Conservation (phyloP, 257 asterid genomes). For the Asclepias syriaca region DNA sequence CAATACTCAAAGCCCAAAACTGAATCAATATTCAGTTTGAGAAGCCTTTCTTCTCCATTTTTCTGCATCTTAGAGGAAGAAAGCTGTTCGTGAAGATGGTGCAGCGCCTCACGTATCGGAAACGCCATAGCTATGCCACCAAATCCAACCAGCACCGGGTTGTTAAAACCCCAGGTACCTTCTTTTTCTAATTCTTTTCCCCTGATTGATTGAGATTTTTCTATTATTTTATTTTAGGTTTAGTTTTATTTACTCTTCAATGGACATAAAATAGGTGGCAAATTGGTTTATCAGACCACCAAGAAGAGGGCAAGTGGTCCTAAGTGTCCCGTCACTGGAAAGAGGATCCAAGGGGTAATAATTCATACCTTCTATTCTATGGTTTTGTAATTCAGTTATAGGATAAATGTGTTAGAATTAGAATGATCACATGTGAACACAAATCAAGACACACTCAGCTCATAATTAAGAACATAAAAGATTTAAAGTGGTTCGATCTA, state of each 20-base stretch:
- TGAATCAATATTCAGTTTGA: not conserved
- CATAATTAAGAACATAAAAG: too few species aligned
- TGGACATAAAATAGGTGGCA: constrained; percentile 47
- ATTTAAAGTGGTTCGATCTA: too few species aligned
- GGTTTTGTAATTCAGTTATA: not conserved
- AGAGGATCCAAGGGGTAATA: constrained; percentile 80
- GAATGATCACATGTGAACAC: too few species aligned
- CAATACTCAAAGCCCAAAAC: not conserved
- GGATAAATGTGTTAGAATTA: too few species aligned
- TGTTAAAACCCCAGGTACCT: constrained; percentile 70
- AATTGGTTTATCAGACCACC: constrained; percentile 61
- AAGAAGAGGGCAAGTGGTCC: constrained; percentile 87
- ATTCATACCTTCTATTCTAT: not conserved
- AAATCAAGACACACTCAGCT: too few species aligned
- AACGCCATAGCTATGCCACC: constrained; percentile 82
- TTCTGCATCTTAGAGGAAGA: not conserved
- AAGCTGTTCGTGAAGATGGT: constrained; percentile 37
- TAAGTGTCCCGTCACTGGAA: constrained; percentile 79
- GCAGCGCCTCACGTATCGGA: constrained; percentile 69
- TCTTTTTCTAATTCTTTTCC: not conserved
- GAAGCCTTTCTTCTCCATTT: not conserved
- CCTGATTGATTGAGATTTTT: not conserved
- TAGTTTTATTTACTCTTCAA: not conserved
- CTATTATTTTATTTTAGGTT: not conserved
- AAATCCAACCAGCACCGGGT: constrained; percentile 77